Conservation (phyloP, 148 eudicot species). For the Fagopyrum esculentum region DNA sequence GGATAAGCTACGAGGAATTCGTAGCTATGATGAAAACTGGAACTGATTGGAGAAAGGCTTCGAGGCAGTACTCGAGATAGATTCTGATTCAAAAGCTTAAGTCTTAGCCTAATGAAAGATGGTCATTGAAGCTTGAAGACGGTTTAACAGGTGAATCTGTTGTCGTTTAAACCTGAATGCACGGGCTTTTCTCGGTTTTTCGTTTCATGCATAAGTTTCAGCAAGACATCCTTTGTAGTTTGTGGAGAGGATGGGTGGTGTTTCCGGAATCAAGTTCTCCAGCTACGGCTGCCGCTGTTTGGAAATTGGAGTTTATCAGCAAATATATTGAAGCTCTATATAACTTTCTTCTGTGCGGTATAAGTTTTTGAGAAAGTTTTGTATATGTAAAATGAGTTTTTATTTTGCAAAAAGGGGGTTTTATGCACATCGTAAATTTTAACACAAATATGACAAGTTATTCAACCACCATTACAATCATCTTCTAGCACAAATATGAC, state of each 20-base stretch:
- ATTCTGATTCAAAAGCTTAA: slow-evolving; percentile 60
- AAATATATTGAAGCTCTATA: not conserved
- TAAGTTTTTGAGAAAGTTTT: slow-evolving; percentile 1
- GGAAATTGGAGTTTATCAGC: not conserved
- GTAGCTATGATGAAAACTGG: slow-evolving; percentile 92
- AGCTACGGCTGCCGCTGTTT: not conserved
- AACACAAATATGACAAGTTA: too few species aligned
- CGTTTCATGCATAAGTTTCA: not conserved
- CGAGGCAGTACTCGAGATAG: slow-evolving; percentile 81
- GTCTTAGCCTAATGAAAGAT: slow-evolving; percentile 77
- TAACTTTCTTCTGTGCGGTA: not conserved
- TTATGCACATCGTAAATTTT: not conserved
- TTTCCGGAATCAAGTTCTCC: not conserved
- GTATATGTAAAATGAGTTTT: slow-evolving; percentile 3
- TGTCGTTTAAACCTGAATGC: slow-evolving; percentile 31
- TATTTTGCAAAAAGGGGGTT: slow-evolving; percentile 6
- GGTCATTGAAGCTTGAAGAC: slow-evolving; percentile 79
- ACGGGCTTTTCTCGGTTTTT: not conserved
- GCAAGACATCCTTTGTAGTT: not conserved
- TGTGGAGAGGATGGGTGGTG: not conserved
- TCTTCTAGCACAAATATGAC: too few species aligned
- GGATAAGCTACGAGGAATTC: slow-evolving; percentile 75
- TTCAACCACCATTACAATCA: too few species aligned
- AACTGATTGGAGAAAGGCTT: slow-evolving; percentile 93
- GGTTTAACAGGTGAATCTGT: slow-evolving; percentile 55